Evolutionary conservation across 1,284 basidiomycete species (phyloP), one percentile per base, ranked within the genome.

Genomic region (Cryptococcus jaspeensis): DNA sequence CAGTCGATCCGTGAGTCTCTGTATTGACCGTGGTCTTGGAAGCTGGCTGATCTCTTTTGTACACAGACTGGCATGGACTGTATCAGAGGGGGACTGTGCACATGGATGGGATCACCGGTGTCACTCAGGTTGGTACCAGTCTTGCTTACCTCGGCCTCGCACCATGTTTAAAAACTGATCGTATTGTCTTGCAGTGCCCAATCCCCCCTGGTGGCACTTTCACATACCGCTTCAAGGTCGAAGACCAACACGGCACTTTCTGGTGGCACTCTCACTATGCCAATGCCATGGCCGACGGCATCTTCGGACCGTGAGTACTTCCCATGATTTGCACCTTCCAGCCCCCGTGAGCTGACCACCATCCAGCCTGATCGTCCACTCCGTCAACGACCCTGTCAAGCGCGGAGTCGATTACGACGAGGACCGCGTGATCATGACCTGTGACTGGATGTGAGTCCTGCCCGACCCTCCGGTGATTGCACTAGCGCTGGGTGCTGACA

Each of bases 121-220:
- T 71, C 25, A 58, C 62, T 28, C 64, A 66, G 41, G 64, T 64
- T 23, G 25, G 62, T 43, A 38, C 12, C 32, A 6, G 6, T 35
- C n/a, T 37, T 28, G 3, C 32, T 11, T 23, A 7, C 48, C 8
- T 16, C 5, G 20, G 5, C 16, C 16, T 39, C 36, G 36, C 13
- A 2, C 20, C 12, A 25, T 28, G 15, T n/a, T n/a, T n/a, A n/a
- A n/a, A n/a, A 35, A 12, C 23, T 43, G n/a, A 35, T 2, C 18
- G 23, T 13, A 12, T 6, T 18, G 13, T 35, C 15, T 5, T n/a
- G n/a, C 25, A 71, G 62, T 85, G 84, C 62, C 82, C 82, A 0
- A 83, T 85, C 56, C 75, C 77, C 3, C 71, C 81, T 0, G 75
- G 76, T 0, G 63, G 75, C 20, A 75, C 74, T 6, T 84, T 83